Evolutionary conservation across 352 stramenopile species (phyloP), one percentile per base, ranked within the genome.

Genomic region (Aphanomyces stellatus): DNA sequence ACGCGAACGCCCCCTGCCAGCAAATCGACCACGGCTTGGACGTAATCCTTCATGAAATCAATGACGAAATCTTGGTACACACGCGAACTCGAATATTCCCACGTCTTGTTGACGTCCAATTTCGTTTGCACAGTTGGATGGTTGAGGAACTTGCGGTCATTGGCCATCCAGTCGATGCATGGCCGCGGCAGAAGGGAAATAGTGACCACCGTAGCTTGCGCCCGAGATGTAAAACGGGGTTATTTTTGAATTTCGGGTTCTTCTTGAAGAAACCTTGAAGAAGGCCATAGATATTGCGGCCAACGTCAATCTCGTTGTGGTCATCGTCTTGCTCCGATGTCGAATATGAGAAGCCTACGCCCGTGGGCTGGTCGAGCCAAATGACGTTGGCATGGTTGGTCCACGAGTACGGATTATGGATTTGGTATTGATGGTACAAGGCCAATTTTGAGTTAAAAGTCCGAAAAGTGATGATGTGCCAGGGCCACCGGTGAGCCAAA

Each of bases 11-110:
- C 41, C n/a, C 74, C 73, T 37, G 87, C 72, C n/a, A 99, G 75
- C 51, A 99, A 82, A 91, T 71, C 98, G 90, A n/a, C 72, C 78
- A 46, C 80, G 25, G 34, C 59, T 22, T 30, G 42, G 73, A 67
- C 59, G 31, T 66, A 66, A 19, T 55, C 28, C 60, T 67, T 67
- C 60, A 66, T 66, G 2, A 99, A 98, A 7, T 88, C 81, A 46
- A 86, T 69, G 60, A 94, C 90, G 17, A 99, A 90, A 4, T 90
- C 69, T 71, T 87, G 87, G 76, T 97, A 98, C 78, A 93, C 98
- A 89, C 95, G 98, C 34, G 61, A 42, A 24, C 60, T 62, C 0
- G 80, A 63, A n/a, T 73, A 72, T 40, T 72, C 72, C 28, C 74
- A 72, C 31, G 73, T 71, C 2, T 65, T 59, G 66, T 63, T 62